phyloP scores from a whole-genome alignment of 495 filamentous ascomycete species.

The Rostrohypoxylon terebratum region DNA sequence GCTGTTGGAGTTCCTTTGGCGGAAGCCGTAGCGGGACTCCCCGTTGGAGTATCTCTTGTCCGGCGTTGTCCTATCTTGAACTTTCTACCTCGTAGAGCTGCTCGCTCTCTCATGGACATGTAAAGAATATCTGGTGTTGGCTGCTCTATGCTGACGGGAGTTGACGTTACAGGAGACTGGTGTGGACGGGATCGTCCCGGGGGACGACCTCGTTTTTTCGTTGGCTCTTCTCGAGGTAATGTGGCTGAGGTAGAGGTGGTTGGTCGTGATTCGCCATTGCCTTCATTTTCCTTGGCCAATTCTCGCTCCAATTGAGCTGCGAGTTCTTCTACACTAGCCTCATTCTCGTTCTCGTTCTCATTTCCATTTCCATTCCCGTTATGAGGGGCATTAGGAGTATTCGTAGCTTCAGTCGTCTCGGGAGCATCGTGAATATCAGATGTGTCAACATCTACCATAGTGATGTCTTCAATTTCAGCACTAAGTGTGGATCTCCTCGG shows the following conservation, averaged over 20 bases:
- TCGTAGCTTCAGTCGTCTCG: not conserved
- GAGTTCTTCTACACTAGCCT: slow-evolving; percentile 44
- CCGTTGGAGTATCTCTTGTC: slow-evolving; percentile 32
- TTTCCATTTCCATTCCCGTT: no score
- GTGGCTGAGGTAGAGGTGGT: slow-evolving; percentile 2
- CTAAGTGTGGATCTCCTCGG: slow-evolving; percentile 41
- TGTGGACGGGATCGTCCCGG: slow-evolving; percentile 30
- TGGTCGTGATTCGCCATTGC: slow-evolving; percentile 18
- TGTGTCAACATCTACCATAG: slow-evolving; percentile 21
- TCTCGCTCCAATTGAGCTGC: slow-evolving; percentile 45
- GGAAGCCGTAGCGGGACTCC: slow-evolving; percentile 35
- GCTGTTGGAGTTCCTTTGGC: slow-evolving; percentile 21
- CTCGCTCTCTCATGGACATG: slow-evolving; percentile 61
- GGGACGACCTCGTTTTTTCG: slow-evolving; percentile 35
- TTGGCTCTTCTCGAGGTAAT: slow-evolving; percentile 14
- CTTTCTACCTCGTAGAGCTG: slow-evolving; percentile 58
- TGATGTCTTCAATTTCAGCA: slow-evolving; percentile 35
- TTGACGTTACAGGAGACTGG: slow-evolving; percentile 8
- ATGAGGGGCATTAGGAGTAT: slow-evolving; percentile 6
- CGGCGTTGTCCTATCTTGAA: slow-evolving; percentile 54
- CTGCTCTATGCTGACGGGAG: slow-evolving; percentile 12
- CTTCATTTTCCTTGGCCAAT: slow-evolving; percentile 19
- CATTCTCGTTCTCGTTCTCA: slow-evolving; percentile 32
- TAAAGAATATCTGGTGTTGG: slow-evolving; percentile 41
- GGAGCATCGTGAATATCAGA: not conserved